These are phyloP conservation scores for Acorus gramineus DNA, from an alignment of 106 monocot species.

Conservation along the genomic window DNA sequence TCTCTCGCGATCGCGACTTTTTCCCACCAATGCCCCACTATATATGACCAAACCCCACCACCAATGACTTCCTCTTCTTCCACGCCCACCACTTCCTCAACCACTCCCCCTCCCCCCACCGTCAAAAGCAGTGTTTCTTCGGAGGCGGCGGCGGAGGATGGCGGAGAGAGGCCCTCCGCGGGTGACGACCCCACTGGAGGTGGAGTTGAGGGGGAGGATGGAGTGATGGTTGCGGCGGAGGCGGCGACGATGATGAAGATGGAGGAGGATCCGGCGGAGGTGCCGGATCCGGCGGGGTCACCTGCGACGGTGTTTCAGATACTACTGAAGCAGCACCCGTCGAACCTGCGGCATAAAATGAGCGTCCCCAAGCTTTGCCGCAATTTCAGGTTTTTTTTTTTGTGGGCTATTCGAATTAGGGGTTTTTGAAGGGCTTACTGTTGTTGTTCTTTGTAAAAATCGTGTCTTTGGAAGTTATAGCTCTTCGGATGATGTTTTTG, in stretches of 20 bases:
- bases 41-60: constrained; percentile 43
- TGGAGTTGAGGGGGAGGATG: constrained; percentile 4
- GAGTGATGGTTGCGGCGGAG: constrained; percentile 16
- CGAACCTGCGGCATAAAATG: constrained; percentile 82
- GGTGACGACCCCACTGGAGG: constrained; percentile 12
- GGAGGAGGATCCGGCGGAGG: constrained; percentile 12
- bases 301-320: constrained; percentile 89
- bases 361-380: constrained; percentile 93
- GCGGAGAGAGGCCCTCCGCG: constrained; percentile 1
- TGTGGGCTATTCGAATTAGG: no score
- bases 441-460: no score
- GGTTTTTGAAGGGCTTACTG: no score
- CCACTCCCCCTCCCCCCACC: background rate
- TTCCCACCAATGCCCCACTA: constrained; percentile 15
- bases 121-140: constrained; percentile 6
- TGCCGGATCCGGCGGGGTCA: background rate
- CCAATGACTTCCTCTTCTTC: constrained; percentile 1
- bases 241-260: constrained; percentile 35
- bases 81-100: constrained; percentile 5
- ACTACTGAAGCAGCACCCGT: constrained; percentile 76
- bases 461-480: no score
- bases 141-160: background rate
- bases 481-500: no score
- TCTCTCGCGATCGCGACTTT: constrained; percentile 23
- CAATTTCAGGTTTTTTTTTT: constrained; percentile 63